Base-by-base conservation (phyloP, 2,329 filamentous ascomycete species). In the Grosmannia penicillata region DNA sequence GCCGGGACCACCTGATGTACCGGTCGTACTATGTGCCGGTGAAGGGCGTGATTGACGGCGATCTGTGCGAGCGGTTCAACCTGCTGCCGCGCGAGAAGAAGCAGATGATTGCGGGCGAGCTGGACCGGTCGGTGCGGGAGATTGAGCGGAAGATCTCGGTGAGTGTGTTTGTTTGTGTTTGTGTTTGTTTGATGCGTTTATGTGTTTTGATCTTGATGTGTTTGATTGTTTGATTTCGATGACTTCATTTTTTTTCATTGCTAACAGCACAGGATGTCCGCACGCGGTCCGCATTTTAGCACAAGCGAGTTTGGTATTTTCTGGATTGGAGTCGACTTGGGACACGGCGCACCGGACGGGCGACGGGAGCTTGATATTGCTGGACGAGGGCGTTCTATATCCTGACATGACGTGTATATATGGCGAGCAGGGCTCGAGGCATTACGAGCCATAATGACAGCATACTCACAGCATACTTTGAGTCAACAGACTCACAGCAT, bases 21-120 rank as follows among this genome's bases (percentile, higher is more conserved):
- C 73, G 93, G 45, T 78, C 86, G 47, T 98, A 96, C 60, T 98
- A 96, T 56, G 85, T 84, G 7, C 93, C 91, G 1, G 85, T 93
- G 30, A 98, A 98, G 68, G 87, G 87, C 8, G 78, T 93, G 22
- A 94, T 99, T 51, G 91, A 99, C 58, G 91, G 91, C 22, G 91
- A 99, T 60, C 65, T 99, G 29, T 94, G 91, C 51, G 91, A 99
- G 66, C 74, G 86, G 48, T 98, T 85, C 59, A 75, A 85, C 42
- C 62, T 91, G 43, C 66, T 98, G 43, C 71, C 81, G 21, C 81
- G 78, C 48, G 89, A 95, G 51, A 87, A 84, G 66, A 94, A 95
- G 68, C 78, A 85, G 59, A 86, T 87, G 74, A 93, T 98, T 63
- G 89, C 89, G 3, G 86, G 73, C 36, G 89, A 96, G 59, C 60